Percentiles rank a stretch among this genome's conserved stretches.
Conservation (phyloP, 1,139 yeast genomes). For the Ogataea hybrid region DNA sequence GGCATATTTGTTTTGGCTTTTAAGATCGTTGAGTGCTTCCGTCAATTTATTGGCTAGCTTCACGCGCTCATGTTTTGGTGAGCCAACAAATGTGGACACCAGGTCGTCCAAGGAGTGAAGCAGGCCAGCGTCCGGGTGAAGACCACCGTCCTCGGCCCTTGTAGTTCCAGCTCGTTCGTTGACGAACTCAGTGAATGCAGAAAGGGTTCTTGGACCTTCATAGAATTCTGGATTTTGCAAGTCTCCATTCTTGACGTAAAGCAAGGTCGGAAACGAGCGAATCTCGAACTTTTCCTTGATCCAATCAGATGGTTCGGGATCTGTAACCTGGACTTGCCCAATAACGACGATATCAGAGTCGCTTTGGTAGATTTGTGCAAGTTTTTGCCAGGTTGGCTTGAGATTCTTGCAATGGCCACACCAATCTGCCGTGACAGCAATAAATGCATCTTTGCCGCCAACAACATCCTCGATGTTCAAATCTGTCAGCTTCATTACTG, state of each 20-base stretch:
- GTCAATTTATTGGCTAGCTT: slow-evolving; percentile 31
- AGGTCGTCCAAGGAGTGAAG: slow-evolving; percentile 36
- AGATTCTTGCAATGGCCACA: slow-evolving; percentile 31
- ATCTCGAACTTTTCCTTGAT: slow-evolving; percentile 45
- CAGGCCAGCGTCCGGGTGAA: slow-evolving; percentile 55
- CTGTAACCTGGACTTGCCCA: slow-evolving; percentile 49
- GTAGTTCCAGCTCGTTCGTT: slow-evolving; percentile 51
- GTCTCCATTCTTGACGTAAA: slow-evolving; percentile 46
- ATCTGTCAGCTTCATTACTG: slow-evolving; percentile 33
- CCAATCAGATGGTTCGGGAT: slow-evolving; percentile 42
- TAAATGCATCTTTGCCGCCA: slow-evolving; percentile 31
- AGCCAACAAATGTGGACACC: slow-evolving; percentile 36
- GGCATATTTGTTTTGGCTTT: slow-evolving; percentile 17
- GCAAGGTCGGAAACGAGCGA: slow-evolving; percentile 50
- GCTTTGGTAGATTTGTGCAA: slow-evolving; percentile 37
- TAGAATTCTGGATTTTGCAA: slow-evolving; percentile 40
- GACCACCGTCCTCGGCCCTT: slow-evolving; percentile 53
- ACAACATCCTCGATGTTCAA: slow-evolving; percentile 37
- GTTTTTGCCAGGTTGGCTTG: slow-evolving; percentile 32
- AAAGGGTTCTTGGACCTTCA: slow-evolving; percentile 43
- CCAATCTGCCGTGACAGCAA: slow-evolving; percentile 43
- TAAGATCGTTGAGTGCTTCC: slow-evolving; percentile 28
- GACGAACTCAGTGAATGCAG: slow-evolving; percentile 46
- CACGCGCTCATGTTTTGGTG: slow-evolving; percentile 23
- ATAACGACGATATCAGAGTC: slow-evolving; percentile 37